Evolutionary conservation across 176 grass and related monocot genomes (phyloP).

Genomic region (Ensete glaucum): DNA sequence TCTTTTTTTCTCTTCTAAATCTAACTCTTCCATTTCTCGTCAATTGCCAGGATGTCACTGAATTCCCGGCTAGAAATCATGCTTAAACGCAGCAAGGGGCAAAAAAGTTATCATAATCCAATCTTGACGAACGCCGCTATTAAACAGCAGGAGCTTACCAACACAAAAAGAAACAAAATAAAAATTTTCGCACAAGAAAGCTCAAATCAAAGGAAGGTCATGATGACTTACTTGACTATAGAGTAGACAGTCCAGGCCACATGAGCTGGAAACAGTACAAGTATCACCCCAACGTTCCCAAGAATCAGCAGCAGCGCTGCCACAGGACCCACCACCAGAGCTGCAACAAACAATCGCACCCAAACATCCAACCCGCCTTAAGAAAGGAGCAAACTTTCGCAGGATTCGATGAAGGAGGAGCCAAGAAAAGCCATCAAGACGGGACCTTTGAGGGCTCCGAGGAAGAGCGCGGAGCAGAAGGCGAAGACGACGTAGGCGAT

Average conservation of each 20-base stretch:
- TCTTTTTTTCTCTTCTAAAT: no score
- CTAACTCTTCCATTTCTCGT: no score
- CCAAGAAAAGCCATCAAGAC: conserved; percentile 4
- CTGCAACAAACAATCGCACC: conserved; percentile 25
- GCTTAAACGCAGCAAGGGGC: no score
- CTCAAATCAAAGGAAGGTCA: background rate
- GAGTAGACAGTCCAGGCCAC: conserved; percentile 85
- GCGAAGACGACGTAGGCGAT: conserved; percentile 66
- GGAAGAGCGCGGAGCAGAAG: conserved; percentile 82
- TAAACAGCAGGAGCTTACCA: background rate
- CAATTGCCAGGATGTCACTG: no score
- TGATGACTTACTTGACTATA: conserved; percentile 47
- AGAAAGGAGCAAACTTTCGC: conserved; percentile 14
- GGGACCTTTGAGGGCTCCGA: conserved; percentile 77
- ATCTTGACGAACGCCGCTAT: background rate
- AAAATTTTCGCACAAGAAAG: background rate
- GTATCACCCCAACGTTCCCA: conserved; percentile 73
- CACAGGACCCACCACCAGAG: conserved; percentile 68
- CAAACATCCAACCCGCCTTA: conserved; percentile 1
- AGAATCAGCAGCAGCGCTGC: conserved; percentile 61
- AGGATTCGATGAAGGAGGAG: background rate
- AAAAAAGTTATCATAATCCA: conserved; percentile 4
- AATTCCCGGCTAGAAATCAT: no score
- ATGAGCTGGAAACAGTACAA: conserved; percentile 70
- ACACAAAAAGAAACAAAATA: background rate